A percentile compares a stretch with the other conserved stretches of the same genome.
Conservation (phyloP, 441 rosid genomes). For the Erodium texanum region DNA sequence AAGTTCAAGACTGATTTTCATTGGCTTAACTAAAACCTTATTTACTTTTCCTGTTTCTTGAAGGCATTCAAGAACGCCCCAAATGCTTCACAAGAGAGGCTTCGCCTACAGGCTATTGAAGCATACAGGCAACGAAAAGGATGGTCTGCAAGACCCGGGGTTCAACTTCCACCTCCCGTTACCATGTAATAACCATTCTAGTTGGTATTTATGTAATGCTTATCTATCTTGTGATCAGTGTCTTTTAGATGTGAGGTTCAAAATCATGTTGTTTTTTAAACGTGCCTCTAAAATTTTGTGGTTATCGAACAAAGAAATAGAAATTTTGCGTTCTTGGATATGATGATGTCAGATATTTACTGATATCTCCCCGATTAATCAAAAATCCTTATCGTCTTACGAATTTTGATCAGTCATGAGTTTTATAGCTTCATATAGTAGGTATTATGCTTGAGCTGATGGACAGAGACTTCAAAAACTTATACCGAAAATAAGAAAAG, state of each 20-base stretch:
- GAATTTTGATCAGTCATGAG: no score
- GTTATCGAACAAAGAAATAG: not conserved
- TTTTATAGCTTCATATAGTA: no score
- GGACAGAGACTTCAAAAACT: no score
- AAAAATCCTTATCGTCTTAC: no score
- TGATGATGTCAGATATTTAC: not conserved
- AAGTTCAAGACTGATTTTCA: not conserved
- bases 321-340: not conserved
- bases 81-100: conserved; percentile 58
- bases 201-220: not conserved
- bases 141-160: conserved; percentile 66
- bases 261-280: not conserved
- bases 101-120: conserved; percentile 60
- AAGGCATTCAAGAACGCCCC: conserved; percentile 37
- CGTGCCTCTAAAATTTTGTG: not conserved
- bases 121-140: conserved; percentile 62
- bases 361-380: no score
- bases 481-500: no score
- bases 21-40: not conserved
- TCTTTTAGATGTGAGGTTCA: not conserved
- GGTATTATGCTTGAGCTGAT: no score
- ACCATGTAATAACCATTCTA: conserved; percentile 7
- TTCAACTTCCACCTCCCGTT: conserved; percentile 35
- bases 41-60: conserved; percentile 15
- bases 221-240: not conserved